phyloP scores from a whole-genome alignment of 768 basidiomycete species.

The Baorangia bicolor region DNA sequence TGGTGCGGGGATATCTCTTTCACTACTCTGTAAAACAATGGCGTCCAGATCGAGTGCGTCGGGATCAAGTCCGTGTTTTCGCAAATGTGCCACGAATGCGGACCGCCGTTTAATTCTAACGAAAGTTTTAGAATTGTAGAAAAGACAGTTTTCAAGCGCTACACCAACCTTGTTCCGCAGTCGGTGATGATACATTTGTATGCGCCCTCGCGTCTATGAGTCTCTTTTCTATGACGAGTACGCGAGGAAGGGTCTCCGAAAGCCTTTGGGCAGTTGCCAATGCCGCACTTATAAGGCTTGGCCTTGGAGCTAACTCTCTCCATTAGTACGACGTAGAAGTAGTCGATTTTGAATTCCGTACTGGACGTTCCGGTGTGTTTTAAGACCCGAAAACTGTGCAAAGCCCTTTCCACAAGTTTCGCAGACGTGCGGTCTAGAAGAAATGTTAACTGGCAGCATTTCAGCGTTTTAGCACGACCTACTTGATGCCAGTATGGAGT shows the following conservation, averaged over 20 bases:
- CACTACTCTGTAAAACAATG: conserved; percentile 23
- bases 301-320: conserved; percentile 40
- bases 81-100: conserved; percentile 54
- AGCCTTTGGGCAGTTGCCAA: conserved; percentile 43
- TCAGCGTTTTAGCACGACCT: conserved; percentile 3
- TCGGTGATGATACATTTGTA: conserved; percentile 44
- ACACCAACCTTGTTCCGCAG: conserved; percentile 49
- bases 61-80: conserved; percentile 44
- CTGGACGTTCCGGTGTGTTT: conserved; percentile 68
- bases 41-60: conserved; percentile 15
- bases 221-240: conserved; percentile 62
- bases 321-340: conserved; percentile 7
- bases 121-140: not conserved
- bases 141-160: not conserved
- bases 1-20: conserved; percentile 12
- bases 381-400: conserved; percentile 57
- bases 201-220: conserved; percentile 42
- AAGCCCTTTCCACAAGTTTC: conserved; percentile 53
- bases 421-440: conserved; percentile 52
- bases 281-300: conserved; percentile 54
- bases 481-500: conserved; percentile 54
- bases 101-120: conserved; percentile 64
- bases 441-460: not conserved
- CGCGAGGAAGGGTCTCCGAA: conserved; percentile 75
- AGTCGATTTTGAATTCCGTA: conserved; percentile 35